Evolutionary conservation across 129 eudicot species (phyloP).

Genomic region (Tanacetum coccineum): DNA sequence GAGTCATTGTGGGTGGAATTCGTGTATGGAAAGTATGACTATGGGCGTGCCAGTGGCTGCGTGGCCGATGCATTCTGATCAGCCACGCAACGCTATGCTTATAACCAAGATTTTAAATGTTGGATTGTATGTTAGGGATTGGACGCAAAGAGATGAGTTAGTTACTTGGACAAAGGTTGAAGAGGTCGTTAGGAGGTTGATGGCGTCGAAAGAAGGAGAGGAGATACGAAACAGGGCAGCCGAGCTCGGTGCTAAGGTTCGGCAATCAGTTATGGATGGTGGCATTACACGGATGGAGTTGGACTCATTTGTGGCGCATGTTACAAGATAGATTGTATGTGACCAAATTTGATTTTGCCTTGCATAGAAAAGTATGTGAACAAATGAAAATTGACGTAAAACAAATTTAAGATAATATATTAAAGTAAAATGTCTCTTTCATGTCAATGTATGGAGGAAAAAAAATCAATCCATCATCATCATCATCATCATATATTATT

Average conservation of each 20-base stretch:
- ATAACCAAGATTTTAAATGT: slow-evolving; percentile 30
- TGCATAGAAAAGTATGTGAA: not conserved
- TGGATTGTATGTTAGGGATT: slow-evolving; percentile 38
- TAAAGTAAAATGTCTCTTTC: not conserved
- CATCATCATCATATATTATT: too few species aligned
- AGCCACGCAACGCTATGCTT: slow-evolving; percentile 38
- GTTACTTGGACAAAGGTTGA: slow-evolving; percentile 31
- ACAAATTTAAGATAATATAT: not conserved
- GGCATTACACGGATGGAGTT: slow-evolving; percentile 40
- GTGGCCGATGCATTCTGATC: slow-evolving; percentile 59
- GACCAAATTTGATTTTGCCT: too few species aligned
- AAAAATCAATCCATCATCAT: too few species aligned
- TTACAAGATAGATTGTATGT: slow-evolving; percentile 23
- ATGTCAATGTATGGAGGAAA: too few species aligned
- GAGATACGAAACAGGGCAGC: slow-evolving; percentile 33
- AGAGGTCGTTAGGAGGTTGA: slow-evolving; percentile 34
- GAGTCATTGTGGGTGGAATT: slow-evolving; percentile 57
- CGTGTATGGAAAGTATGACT: slow-evolving; percentile 41
- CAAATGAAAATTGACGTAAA: not conserved
- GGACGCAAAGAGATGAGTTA: slow-evolving; percentile 32
- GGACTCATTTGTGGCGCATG: slow-evolving; percentile 36
- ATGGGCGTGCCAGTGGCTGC: slow-evolving; percentile 43
- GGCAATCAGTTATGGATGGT: slow-evolving; percentile 30
- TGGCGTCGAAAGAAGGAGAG: slow-evolving; percentile 40
- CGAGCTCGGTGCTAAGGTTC: slow-evolving; percentile 29